phyloP scores from a whole-genome alignment of 1,284 basidiomycete genomes.

The Neolentinus lepideus region DNA sequence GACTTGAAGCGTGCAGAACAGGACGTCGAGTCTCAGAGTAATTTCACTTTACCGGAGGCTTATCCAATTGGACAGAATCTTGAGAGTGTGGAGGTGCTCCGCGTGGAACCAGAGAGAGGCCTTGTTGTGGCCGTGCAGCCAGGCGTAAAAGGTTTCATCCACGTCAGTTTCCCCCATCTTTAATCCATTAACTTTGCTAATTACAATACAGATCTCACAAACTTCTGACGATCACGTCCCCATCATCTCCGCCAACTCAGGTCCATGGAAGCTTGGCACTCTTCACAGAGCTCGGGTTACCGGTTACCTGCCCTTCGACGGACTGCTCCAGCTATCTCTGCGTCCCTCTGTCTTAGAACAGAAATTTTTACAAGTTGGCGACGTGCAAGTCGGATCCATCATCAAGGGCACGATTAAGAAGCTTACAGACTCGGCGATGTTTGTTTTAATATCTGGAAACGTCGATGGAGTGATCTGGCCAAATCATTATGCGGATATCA shows the following conservation, averaged over 20 bases:
- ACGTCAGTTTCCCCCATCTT: conserved; percentile 47
- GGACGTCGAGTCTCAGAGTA: conserved; percentile 19
- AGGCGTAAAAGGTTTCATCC: conserved; percentile 74
- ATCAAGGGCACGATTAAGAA: conserved; percentile 84
- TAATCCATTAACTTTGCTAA: not conserved
- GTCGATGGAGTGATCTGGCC: conserved; percentile 95
- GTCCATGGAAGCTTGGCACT: conserved; percentile 76
- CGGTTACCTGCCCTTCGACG: conserved; percentile 85
- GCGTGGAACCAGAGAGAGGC: conserved; percentile 80
- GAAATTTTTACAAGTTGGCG: conserved; percentile 80
- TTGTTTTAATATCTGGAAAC: conserved; percentile 79
- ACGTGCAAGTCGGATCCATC: conserved; percentile 80
- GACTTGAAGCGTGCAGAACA: conserved; percentile 29
- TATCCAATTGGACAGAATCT: conserved; percentile 69
- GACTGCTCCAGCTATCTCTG: conserved; percentile 81
- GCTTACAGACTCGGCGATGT: conserved; percentile 73
- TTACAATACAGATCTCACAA: conserved; percentile 76
- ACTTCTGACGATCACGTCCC: conserved; percentile 88
- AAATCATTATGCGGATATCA: conserved; percentile 91
- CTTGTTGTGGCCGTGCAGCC: conserved; percentile 62
- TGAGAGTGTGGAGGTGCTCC: conserved; percentile 70
- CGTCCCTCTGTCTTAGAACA: conserved; percentile 81
- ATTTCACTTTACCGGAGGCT: conserved; percentile 36
- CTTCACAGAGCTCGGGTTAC: conserved; percentile 86
- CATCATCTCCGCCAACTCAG: conserved; percentile 60